phyloP scores from a whole-genome alignment of 345 rosid genomes.

The Capsella bursapastoris region DNA sequence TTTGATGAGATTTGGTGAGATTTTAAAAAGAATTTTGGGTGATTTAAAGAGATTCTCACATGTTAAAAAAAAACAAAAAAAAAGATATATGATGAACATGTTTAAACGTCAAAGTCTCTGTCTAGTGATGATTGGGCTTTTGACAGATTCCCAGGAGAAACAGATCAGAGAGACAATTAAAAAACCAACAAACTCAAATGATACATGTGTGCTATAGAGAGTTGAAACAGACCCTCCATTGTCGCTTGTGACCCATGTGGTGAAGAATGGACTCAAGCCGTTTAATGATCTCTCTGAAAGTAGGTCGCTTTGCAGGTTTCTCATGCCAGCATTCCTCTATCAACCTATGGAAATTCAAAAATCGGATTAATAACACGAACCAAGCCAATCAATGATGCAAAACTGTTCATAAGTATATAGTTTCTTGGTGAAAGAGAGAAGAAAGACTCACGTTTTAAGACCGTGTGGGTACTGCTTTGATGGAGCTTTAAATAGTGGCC shows the following conservation, averaged over 20 bases:
- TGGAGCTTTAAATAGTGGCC: slow-evolving; percentile 81
- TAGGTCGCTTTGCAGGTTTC: slow-evolving; percentile 75
- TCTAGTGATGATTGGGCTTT: too few species aligned
- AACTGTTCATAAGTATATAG: neutral
- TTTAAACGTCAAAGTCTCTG: too few species aligned
- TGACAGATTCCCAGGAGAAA: neutral
- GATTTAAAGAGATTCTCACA: too few species aligned
- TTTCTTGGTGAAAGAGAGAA: slow-evolving; percentile 10
- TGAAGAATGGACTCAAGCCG: slow-evolving; percentile 63
- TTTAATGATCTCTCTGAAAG: slow-evolving; percentile 72
- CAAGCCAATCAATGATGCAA: slow-evolving; percentile 19
- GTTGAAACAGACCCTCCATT: slow-evolving; percentile 69
- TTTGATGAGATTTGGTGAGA: too few species aligned
- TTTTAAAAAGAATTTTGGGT: too few species aligned
- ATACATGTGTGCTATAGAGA: neutral
- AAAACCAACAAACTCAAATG: slow-evolving; percentile 4
- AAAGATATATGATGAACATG: too few species aligned
- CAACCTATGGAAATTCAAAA: slow-evolving; percentile 52
- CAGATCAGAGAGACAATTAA: slow-evolving; percentile 29
- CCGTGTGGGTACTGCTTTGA: slow-evolving; percentile 77
- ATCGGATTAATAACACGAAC: slow-evolving; percentile 15
- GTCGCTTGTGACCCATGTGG: slow-evolving; percentile 63
- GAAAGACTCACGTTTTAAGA: slow-evolving; percentile 66
- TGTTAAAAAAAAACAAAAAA: too few species aligned
- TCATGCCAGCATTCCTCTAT: slow-evolving; percentile 93